Base-by-base conservation (phyloP, 495 filamentous ascomycete genomes). In the Neurospora tetrasperma region DNA sequence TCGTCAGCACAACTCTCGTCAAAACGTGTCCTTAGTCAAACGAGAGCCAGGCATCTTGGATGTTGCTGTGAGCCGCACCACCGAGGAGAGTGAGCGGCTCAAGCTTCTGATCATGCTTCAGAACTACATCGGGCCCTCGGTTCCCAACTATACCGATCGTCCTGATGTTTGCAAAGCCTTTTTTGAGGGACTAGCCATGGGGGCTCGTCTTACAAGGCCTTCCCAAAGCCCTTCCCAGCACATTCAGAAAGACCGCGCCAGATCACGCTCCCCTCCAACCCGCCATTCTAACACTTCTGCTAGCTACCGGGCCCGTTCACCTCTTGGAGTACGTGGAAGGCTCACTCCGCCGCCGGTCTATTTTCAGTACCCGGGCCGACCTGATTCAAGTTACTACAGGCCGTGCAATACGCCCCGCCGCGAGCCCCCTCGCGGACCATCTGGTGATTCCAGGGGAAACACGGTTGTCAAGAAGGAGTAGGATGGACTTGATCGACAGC, bases 111-210 rank as follows among this genome's bases (percentile, higher is more conserved):
- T 71, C 3, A 69, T 72, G 14, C 38, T 77, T 31, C 38, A 71
- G 23, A 39, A 46, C 2, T 31, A 38, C 8, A 43, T 72, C 18
- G 74, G 73, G n/a, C 54, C 62, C 20, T 16, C 59, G 20, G 12
- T 77, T 31, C 74, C 74, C 42, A 70, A 42, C 12, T 31, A 48
- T 10, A 9, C 69, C 16, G 48, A 44, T 48, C 74, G 71, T 10
- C 42, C 71, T 9, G 73, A 76, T 42, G 75, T 75, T 1, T 66
- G 74, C 16, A 76, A 73, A 9, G 79, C 78, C 31, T 82, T 80
- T 35, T 70, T 82, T 8, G 75, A 81, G 35, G 80, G 80, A 54
- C 69, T 83, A 7, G 77, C 76, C 10, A 40, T 77, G 14, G 80
- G 80, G 7, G 42, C 69, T 11, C 72, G 72, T 40, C 71, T 80